These are phyloP conservation scores for Sabuloglossum arenarium DNA, from an alignment of 495 filamentous ascomycete genomes.

Conservation along the genomic window DNA sequence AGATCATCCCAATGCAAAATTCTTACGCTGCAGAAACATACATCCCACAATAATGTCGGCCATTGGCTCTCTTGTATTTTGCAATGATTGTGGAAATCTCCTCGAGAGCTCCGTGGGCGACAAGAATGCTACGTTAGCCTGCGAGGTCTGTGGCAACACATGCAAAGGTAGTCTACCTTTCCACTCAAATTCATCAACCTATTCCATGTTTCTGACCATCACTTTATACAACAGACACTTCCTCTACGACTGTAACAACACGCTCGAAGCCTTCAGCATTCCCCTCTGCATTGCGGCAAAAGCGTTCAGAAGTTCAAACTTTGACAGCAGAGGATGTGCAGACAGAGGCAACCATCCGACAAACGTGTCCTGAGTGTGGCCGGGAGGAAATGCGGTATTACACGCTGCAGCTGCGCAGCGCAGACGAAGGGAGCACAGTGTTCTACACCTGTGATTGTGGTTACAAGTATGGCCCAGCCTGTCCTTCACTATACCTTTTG, in stretches of 20 bases:
- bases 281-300: constrained; percentile 67
- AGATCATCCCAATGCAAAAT: background rate
- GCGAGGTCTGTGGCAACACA: constrained; percentile 64
- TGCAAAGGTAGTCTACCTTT: constrained; percentile 59
- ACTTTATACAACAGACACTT: constrained; percentile 34
- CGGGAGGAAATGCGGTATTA: constrained; percentile 67
- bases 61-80: constrained; percentile 83
- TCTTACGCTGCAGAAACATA: background rate
- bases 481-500: background rate
- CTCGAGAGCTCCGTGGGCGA: constrained; percentile 60
- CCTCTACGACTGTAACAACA: constrained; percentile 63
- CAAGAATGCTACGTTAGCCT: constrained; percentile 50
- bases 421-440: constrained; percentile 85
- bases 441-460: constrained; percentile 72
- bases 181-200: background rate
- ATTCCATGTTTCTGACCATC: background rate
- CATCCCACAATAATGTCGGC: constrained; percentile 39
- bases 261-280: constrained; percentile 68
- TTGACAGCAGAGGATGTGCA: constrained; percentile 59
- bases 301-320: constrained; percentile 66
- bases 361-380: constrained; percentile 64
- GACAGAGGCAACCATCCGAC: constrained; percentile 47
- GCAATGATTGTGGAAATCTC: constrained; percentile 80
- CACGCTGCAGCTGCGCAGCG: constrained; percentile 69
- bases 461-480: constrained; percentile 39